phyloP scores from a whole-genome alignment of 257 asterid species.

The Solanum rostratum region DNA sequence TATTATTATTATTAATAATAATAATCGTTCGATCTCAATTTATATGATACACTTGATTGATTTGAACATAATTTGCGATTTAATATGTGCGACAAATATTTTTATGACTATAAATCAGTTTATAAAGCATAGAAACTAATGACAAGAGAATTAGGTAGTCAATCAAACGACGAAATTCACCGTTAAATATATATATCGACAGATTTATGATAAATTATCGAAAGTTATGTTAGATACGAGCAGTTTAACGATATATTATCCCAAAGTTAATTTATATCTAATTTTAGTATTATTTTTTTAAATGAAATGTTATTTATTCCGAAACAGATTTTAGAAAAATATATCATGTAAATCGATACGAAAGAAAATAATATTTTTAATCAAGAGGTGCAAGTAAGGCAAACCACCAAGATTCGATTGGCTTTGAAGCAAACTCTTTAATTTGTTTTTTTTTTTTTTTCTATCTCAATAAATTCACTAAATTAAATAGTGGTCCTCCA shows the following conservation, averaged over 20 bases:
- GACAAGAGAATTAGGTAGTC: background rate
- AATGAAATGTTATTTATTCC: background rate
- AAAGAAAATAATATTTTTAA: background rate
- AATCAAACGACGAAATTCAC: background rate
- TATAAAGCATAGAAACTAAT: background rate
- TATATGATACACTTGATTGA: background rate
- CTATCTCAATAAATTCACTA: background rate
- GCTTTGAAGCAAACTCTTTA: slow-evolving; percentile 7
- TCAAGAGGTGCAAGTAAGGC: background rate
- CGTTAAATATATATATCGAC: background rate
- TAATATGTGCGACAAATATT: background rate
- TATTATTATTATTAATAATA: background rate
- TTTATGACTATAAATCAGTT: background rate
- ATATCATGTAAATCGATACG: background rate
- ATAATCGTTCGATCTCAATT: background rate
- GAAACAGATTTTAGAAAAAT: background rate
- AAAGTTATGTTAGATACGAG: background rate
- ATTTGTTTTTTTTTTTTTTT: background rate
- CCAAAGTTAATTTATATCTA: rapidly evolving
- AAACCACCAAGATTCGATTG: slow-evolving; percentile 9
- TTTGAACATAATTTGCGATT: background rate
- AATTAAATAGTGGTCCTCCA: background rate
- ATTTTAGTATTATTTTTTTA: background rate
- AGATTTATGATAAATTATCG: background rate
- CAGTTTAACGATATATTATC: background rate